Conservation (phyloP, 257 asterid genomes). For the Fraxinus excelsior region DNA sequence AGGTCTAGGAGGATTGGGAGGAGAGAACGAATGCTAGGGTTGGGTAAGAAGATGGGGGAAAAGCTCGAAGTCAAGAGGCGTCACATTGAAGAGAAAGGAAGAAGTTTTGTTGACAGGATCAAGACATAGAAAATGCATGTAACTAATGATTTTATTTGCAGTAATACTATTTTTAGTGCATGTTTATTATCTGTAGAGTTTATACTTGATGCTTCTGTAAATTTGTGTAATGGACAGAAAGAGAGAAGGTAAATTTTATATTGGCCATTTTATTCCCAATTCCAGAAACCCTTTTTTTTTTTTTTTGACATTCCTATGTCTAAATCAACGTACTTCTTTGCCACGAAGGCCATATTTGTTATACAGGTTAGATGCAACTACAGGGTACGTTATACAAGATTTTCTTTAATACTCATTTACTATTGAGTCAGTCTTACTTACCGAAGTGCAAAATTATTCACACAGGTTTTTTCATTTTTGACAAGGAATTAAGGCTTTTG, state of each 20-base stretch:
- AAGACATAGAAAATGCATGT: slow-evolving; percentile 44
- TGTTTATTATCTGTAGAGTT: neutral
- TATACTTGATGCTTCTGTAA: neutral
- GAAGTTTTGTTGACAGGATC: slow-evolving; percentile 76
- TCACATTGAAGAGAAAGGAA: slow-evolving; percentile 76
- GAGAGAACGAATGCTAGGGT: slow-evolving; percentile 71
- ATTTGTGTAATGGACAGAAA: neutral
- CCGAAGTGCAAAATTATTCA: too few species aligned
- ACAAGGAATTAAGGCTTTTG: too few species aligned
- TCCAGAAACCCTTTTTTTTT: neutral
- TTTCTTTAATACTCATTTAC: too few species aligned
- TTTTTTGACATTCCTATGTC: neutral
- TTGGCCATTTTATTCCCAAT: neutral
- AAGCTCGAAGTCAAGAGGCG: slow-evolving; percentile 86
- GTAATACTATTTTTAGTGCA: neutral
- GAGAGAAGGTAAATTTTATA: neutral
- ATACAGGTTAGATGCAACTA: too few species aligned
- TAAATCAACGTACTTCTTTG: too few species aligned
- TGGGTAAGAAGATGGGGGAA: slow-evolving; percentile 87
- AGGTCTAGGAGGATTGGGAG: slow-evolving; percentile 51
- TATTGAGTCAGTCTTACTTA: too few species aligned
- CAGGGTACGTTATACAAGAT: too few species aligned
- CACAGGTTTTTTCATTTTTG: too few species aligned
- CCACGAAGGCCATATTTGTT: too few species aligned
- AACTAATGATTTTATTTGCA: neutral